A percentile compares a stretch with the other conserved stretches of the same genome.
Conservation (phyloP, 2,329 filamentous ascomycete genomes). For the Mycocentrospora acerina region DNA sequence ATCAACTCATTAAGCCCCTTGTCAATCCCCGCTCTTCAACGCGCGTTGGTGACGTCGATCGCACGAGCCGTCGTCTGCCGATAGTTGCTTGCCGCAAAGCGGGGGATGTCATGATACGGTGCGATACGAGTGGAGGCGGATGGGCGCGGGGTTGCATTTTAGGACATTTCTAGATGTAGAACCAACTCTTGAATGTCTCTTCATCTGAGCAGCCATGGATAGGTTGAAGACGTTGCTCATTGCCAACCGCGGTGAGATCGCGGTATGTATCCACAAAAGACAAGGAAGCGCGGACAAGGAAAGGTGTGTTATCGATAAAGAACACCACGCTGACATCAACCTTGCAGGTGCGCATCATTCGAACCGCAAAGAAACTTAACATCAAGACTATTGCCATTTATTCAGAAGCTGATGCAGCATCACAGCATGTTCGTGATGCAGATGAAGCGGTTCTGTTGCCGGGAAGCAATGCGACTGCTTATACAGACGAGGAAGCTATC, state of each 20-base stretch:
- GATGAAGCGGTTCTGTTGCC: slow-evolving; percentile 55
- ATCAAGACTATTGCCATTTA: slow-evolving; percentile 61
- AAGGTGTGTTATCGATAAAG: slow-evolving; percentile 7
- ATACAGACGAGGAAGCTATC: slow-evolving; percentile 52
- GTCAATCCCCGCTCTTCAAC: slow-evolving; percentile 13
- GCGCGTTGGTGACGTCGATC: slow-evolving; percentile 16
- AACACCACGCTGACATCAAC: slow-evolving; percentile 13
- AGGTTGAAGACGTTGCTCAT: slow-evolving; percentile 56
- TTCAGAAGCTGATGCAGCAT: slow-evolving; percentile 57
- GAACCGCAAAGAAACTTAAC: slow-evolving; percentile 52
- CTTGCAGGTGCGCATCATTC: slow-evolving; percentile 50
- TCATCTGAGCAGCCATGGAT: slow-evolving; percentile 32
- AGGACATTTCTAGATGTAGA: not conserved
- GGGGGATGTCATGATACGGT: not conserved
- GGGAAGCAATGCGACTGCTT: slow-evolving; percentile 52
- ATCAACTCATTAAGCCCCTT: not conserved
- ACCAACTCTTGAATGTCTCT: not conserved
- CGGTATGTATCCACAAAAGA: slow-evolving; percentile 19
- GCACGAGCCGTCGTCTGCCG: slow-evolving; percentile 10
- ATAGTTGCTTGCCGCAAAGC: slow-evolving; percentile 4
- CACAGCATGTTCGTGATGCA: slow-evolving; percentile 56
- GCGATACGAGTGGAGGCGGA: slow-evolving; percentile 4
- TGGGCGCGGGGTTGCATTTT: not conserved
- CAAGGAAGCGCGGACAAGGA: too few relatives aligned
- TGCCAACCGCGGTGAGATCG: slow-evolving; percentile 63